Percentiles rank a stretch among this genome's conserved stretches.
Evolutionary conservation across 176 grass and related monocot genomes (phyloP).

Genomic region (Aegilops speltoides): DNA sequence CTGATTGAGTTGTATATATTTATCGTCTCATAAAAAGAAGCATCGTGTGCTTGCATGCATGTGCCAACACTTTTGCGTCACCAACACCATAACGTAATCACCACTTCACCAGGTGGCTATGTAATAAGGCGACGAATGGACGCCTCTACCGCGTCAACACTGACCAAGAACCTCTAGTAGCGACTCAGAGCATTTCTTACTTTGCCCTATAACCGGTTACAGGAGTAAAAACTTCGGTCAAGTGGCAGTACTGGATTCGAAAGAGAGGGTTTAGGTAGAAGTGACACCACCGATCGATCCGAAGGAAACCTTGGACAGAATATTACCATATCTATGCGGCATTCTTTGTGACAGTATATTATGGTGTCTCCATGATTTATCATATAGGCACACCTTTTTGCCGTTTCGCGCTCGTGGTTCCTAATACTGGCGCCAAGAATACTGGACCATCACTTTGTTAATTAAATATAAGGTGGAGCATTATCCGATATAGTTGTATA

Average conservation of each 20-base stretch:
- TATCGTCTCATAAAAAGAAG: neutral
- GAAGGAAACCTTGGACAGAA: neutral
- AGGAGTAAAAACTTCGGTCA: too few species aligned
- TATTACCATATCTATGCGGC: neutral
- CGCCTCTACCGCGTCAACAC: too few species aligned
- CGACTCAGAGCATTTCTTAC: too few species aligned
- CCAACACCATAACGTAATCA: too few species aligned
- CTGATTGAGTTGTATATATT: neutral
- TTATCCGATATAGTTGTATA: neutral
- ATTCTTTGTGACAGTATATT: neutral
- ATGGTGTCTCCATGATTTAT: conserved; percentile 9
- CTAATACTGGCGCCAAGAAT: neutral
- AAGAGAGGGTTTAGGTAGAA: neutral
- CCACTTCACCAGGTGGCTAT: too few species aligned
- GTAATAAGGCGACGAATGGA: too few species aligned
- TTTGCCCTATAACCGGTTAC: too few species aligned
- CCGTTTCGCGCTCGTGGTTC: neutral
- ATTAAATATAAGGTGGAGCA: neutral
- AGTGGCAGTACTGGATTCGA: neutral
- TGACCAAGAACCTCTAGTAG: too few species aligned
- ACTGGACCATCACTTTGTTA: neutral
- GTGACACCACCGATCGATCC: neutral
- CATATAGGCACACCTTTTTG: neutral
- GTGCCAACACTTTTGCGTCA: too few species aligned
- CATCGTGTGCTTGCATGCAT: neutral